Percentiles rank a stretch among this genome's conserved stretches.
Conservation (phyloP, 2,329 filamentous ascomycete genomes). For the Cladosporium sp. region DNA sequence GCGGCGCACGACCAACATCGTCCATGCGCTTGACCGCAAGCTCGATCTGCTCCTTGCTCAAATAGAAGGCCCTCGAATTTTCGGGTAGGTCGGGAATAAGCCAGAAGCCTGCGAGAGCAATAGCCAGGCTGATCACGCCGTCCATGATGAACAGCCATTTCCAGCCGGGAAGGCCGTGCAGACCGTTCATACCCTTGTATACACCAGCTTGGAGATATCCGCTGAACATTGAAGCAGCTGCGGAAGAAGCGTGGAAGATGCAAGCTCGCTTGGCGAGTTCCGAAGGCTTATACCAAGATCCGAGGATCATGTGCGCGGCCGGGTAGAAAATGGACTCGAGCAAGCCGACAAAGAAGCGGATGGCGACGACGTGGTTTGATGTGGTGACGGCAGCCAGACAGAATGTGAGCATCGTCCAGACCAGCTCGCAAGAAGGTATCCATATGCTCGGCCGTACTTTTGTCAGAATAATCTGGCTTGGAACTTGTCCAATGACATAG, state of each 20-base stretch:
- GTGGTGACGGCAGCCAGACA: slow-evolving; percentile 45
- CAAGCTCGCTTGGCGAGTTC: slow-evolving; percentile 56
- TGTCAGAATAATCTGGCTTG: slow-evolving; percentile 55
- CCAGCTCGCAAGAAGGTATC: slow-evolving; percentile 52
- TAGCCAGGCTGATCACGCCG: slow-evolving; percentile 56
- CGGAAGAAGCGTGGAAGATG: slow-evolving; percentile 54
- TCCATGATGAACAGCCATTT: slow-evolving; percentile 55
- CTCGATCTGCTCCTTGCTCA: slow-evolving; percentile 33
- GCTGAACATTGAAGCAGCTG: slow-evolving; percentile 50
- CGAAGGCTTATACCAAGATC: slow-evolving; percentile 54
- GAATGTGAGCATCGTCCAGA: slow-evolving; percentile 55
- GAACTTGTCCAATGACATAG: slow-evolving; percentile 45
- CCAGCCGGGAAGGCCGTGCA: slow-evolving; percentile 54
- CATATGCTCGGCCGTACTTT: slow-evolving; percentile 50
- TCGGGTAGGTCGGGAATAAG: slow-evolving; percentile 54
- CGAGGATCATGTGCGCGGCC: slow-evolving; percentile 53
- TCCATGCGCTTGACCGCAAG: slow-evolving; percentile 54
- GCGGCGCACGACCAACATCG: slow-evolving; percentile 50
- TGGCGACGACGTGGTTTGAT: slow-evolving; percentile 48
- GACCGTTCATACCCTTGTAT: slow-evolving; percentile 46
- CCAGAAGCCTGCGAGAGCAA: slow-evolving; percentile 55
- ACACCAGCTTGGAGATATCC: slow-evolving; percentile 60
- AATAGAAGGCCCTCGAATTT: slow-evolving; percentile 53
- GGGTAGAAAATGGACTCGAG: slow-evolving; percentile 56
- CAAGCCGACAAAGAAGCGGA: slow-evolving; percentile 55